Evolutionary conservation across 2,329 filamentous ascomycete species (phyloP).

Genomic region (Fusarium redolens): DNA sequence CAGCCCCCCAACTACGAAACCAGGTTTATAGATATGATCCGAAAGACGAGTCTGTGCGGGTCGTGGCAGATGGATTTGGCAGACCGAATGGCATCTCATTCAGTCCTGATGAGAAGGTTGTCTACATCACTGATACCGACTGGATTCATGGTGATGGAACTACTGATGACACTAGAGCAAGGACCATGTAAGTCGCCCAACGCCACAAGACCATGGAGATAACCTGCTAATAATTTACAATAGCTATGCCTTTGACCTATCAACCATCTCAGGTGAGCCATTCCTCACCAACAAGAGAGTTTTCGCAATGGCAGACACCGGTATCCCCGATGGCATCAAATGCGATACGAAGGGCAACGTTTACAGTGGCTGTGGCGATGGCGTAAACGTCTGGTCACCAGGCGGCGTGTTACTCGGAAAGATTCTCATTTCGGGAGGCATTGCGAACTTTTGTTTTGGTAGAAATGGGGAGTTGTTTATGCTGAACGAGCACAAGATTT

Average conservation of each 20-base stretch:
- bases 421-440: constrained; percentile 55
- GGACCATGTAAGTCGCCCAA: constrained; percentile 42
- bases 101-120: constrained; percentile 56
- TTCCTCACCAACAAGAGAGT: constrained; percentile 61
- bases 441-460: constrained; percentile 62
- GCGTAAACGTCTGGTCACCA: constrained; percentile 60
- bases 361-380: constrained; percentile 61
- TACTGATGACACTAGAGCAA: constrained; percentile 40
- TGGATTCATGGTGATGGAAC: constrained; percentile 50
- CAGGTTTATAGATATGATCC: constrained; percentile 62
- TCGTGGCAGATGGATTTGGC: constrained; percentile 60
- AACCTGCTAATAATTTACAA: neutral
- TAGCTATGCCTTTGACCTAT: constrained; percentile 53
- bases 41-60: constrained; percentile 52
- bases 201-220: rapidly evolving
- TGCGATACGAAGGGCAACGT: constrained; percentile 60
- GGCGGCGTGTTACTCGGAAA: constrained; percentile 59
- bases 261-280: constrained; percentile 44
- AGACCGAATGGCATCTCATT: constrained; percentile 60
- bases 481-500: constrained; percentile 59
- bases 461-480: constrained; percentile 57
- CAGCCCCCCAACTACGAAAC: constrained; percentile 55
- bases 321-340: constrained; percentile 61
- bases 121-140: constrained; percentile 60
- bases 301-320: constrained; percentile 61